Conservation (phyloP, 441 rosid species). For the Aleurites moluccanus region DNA sequence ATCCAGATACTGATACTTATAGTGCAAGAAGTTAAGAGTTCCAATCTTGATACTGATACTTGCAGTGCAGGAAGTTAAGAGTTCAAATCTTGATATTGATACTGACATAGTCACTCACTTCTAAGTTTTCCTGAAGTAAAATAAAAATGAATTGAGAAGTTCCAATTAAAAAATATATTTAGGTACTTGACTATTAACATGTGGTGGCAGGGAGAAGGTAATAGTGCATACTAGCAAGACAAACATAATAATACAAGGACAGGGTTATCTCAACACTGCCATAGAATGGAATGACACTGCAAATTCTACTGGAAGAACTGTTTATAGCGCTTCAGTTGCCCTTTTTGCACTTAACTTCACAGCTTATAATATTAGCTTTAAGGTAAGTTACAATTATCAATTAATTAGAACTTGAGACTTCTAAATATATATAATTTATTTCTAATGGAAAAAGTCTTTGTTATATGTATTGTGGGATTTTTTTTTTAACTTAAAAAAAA, state of each 20-base stretch:
- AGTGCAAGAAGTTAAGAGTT: too few relatives aligned
- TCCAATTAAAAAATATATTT: too few relatives aligned
- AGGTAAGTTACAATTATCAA: slow-evolving; percentile 37
- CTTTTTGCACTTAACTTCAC: slow-evolving; percentile 61
- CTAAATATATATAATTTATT: neutral
- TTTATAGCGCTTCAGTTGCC: slow-evolving; percentile 55
- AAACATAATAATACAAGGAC: slow-evolving; percentile 74
- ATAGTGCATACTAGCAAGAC: slow-evolving; percentile 54
- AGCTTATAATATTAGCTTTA: slow-evolving; percentile 76
- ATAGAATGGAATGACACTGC: slow-evolving; percentile 81
- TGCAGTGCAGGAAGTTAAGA: too few relatives aligned
- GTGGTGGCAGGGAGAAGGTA: slow-evolving; percentile 65
- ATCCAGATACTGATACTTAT: too few relatives aligned
- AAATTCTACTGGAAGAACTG: slow-evolving; percentile 65
- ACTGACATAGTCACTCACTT: too few relatives aligned
- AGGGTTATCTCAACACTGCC: slow-evolving; percentile 56
- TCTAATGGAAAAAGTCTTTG: neutral
- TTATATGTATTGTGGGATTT: too few relatives aligned
- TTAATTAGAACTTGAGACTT: too few relatives aligned
- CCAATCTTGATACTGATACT: too few relatives aligned
- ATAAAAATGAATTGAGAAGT: too few relatives aligned
- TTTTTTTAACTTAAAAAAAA: too few relatives aligned
- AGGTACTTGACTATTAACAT: neutral
- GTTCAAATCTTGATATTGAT: too few relatives aligned
- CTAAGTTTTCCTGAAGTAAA: too few relatives aligned